Percentiles rank a stretch among this genome's conserved stretches.
Evolutionary conservation across 192 early-diverging fungal species (phyloP).

Genomic region (Backusella westeae): DNA sequence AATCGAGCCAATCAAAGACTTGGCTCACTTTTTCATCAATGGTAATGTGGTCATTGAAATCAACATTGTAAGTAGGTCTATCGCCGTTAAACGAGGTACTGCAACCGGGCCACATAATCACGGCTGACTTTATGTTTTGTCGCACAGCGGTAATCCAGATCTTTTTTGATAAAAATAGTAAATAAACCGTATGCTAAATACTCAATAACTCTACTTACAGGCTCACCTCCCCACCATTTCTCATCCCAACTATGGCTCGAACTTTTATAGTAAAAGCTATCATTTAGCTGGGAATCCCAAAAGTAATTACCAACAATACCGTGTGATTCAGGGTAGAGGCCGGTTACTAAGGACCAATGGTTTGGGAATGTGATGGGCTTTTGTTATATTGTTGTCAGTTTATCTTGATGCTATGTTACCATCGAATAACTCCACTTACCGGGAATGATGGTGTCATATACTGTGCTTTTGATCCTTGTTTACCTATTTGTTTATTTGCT

Average conservation of each 20-base stretch:
- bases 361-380: constrained; percentile 86
- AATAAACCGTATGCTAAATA: neutral
- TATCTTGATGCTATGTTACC: neutral
- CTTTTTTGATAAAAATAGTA: constrained; percentile 22
- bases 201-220: constrained; percentile 45
- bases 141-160: constrained; percentile 89
- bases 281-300: constrained; percentile 68
- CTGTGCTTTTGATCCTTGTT: constrained; percentile 51
- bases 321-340: constrained; percentile 87
- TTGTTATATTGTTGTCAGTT: neutral
- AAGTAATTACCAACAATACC: constrained; percentile 90
- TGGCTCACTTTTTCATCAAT: constrained; percentile 59
- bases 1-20: constrained; percentile 75
- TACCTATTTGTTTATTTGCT: constrained; percentile 26
- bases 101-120: constrained; percentile 90
- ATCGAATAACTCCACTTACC: constrained; percentile 18
- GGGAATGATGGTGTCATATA: constrained; percentile 75
- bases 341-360: constrained; percentile 89
- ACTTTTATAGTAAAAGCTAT: constrained; percentile 79
- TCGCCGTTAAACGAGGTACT: constrained; percentile 53
- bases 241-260: constrained; percentile 54
- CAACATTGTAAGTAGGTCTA: constrained; percentile 68
- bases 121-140: constrained; percentile 65
- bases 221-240: constrained; percentile 91
- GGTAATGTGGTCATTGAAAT: constrained; percentile 45